phyloP scores from a whole-genome alignment of 495 filamentous ascomycete species.

The Aspergillus conjunctus region DNA sequence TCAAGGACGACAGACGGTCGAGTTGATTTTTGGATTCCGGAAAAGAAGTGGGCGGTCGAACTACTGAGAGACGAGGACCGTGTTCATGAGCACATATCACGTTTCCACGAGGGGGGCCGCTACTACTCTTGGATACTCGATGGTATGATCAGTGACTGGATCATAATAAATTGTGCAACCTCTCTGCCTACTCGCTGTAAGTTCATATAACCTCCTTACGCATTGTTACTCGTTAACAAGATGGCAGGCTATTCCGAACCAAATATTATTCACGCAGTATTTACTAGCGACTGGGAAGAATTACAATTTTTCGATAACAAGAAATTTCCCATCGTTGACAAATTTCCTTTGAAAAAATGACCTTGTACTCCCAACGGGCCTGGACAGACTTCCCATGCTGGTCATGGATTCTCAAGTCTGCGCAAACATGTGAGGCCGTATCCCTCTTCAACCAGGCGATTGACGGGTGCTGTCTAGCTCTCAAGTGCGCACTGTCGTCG shows the following conservation, averaged over 20 bases:
- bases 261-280: slow-evolving; percentile 13
- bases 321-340: neutral
- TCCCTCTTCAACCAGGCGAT: too few relatives aligned
- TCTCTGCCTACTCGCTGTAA: slow-evolving; percentile 14
- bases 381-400: too few relatives aligned
- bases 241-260: slow-evolving; percentile 13
- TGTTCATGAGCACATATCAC: slow-evolving; percentile 8
- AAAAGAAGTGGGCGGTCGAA: slow-evolving; percentile 20
- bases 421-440: too few relatives aligned
- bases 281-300: slow-evolving; percentile 8
- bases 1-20: slow-evolving; percentile 13
- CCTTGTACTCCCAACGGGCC: neutral
- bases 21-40: slow-evolving; percentile 21
- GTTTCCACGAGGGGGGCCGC: slow-evolving; percentile 1
- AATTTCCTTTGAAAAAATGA: slow-evolving; percentile 5
- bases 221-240: slow-evolving; percentile 12
- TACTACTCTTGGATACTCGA: slow-evolving; percentile 13
- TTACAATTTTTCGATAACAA: slow-evolving; percentile 8
- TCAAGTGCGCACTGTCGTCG: too few relatives aligned
- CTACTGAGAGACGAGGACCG: slow-evolving; percentile 17
- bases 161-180: slow-evolving; percentile 17
- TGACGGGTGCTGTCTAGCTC: too few relatives aligned
- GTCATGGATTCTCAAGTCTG: too few relatives aligned
- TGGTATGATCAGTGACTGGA: slow-evolving; percentile 16
- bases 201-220: slow-evolving; percentile 6